Base-by-base conservation (phyloP, 306 rosid species). In the Astragalus glycyphyllos region DNA sequence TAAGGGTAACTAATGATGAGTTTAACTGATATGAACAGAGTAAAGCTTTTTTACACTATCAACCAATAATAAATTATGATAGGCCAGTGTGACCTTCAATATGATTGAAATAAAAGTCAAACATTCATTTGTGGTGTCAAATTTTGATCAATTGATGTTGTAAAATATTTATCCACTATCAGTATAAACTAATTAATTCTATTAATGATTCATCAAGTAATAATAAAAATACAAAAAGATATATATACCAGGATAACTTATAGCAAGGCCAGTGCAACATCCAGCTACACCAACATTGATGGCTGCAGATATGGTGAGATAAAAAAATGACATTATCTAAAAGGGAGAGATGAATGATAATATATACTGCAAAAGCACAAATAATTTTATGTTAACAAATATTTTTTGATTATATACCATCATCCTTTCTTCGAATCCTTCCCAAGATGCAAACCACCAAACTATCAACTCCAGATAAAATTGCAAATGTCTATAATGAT, bases 271-370 rank as follows among this genome's bases (percentile, higher is more conserved):
- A 46, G 92, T 84, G 73, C 97, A 91, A 80, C 97, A 91, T 79
- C 97, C 97, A 69, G 97, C 96, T 60, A 91, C 83, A 58, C 97
- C 96, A 7, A 89, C 87, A 79, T 91, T 88, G 65, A 91, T 85
- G 61, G 79, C 97, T 91, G 71, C 76, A 72, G 31, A 8, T 84
- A 11, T 50, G 58, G 3, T 26, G 3, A 26, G 3, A 26, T 0
- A 45, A 62, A 78, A 63, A 7, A 42, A 68, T 41, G 58, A 71
- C 44, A n/a, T 31, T 58, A 61, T 65, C 41, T 49, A 8, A 16
- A 8, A 13, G 11, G 3, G 0, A 60, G 10, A 47, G 4, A 73
- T 11, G 3, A 40, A 3, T 37, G 31, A 26, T 26, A 2, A 26
- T 26, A 26, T 40, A 1, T 40, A 7, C 44, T 6, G 11, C 40